Evolutionary conservation across 2,329 filamentous ascomycete species (phyloP).

Genomic region (Orbilia brochopaga): DNA sequence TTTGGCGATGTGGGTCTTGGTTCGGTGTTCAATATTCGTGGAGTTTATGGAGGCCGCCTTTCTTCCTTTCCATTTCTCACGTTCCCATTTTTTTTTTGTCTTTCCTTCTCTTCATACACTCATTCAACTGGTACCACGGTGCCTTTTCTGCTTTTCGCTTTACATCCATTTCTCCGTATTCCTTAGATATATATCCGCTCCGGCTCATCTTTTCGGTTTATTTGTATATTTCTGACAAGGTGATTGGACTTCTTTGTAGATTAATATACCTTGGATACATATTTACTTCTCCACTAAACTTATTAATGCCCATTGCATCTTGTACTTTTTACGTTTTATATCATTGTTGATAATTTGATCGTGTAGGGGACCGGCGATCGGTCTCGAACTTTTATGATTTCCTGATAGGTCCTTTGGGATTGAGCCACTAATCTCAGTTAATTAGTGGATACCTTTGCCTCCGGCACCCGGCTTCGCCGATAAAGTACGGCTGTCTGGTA

Average conservation of each 20-base stretch:
- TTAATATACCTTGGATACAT: constrained; percentile 4
- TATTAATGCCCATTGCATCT: too few species aligned
- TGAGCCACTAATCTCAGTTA: too few species aligned
- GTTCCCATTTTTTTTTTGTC: neutral
- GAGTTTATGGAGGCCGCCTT: neutral
- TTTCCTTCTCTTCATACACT: neutral
- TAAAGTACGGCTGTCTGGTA: too few species aligned
- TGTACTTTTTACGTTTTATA: too few species aligned
- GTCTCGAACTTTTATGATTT: too few species aligned
- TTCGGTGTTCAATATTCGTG: neutral
- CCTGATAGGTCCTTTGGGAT: too few species aligned
- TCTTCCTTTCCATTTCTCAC: neutral
- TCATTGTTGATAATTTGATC: too few species aligned
- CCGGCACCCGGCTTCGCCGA: too few species aligned
- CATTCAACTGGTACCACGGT: neutral
- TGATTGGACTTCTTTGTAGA: constrained; percentile 1
- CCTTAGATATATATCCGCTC: neutral
- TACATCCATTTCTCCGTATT: neutral
- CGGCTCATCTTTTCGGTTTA: neutral
- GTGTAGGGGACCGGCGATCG: too few species aligned
- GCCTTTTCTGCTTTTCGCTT: neutral
- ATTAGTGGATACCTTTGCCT: too few species aligned
- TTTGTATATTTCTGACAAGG: constrained; percentile 1
- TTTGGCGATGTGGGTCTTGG: neutral
- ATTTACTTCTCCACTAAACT: neutral